Evolutionary conservation across 306 rosid species (phyloP).

Genomic region (Dalbergia cultrata): DNA sequence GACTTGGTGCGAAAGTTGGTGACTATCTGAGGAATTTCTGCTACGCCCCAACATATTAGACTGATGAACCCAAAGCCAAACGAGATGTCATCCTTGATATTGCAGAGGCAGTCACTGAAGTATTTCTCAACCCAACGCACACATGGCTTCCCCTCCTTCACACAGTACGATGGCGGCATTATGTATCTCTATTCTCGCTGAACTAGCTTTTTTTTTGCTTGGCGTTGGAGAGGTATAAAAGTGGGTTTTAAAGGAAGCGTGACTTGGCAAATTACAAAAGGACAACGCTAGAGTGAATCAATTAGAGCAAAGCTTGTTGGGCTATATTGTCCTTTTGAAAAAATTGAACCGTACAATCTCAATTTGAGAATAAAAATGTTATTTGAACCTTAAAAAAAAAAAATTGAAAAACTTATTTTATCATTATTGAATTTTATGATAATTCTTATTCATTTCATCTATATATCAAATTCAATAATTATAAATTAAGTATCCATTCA

Average conservation of each 20-base stretch:
- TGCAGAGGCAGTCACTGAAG: slow-evolving; percentile 88
- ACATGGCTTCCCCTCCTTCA: slow-evolving; percentile 70
- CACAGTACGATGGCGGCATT: slow-evolving; percentile 70
- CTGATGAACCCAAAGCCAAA: slow-evolving; percentile 75
- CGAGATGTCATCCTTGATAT: slow-evolving; percentile 70
- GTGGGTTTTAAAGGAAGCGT: slow-evolving; percentile 43
- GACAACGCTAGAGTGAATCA: background rate
- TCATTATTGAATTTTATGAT: too few species aligned
- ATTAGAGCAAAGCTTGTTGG: background rate
- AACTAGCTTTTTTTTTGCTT: background rate
- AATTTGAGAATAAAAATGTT: background rate
- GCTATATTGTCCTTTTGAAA: slow-evolving; percentile 29
- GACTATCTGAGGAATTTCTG: slow-evolving; percentile 92
- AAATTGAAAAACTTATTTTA: too few species aligned
- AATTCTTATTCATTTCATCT: too few species aligned
- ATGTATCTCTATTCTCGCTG: slow-evolving; percentile 36
- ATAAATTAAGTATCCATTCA: too few species aligned
- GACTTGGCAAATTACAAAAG: slow-evolving; percentile 6
- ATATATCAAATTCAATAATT: too few species aligned
- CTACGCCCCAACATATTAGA: slow-evolving; percentile 82
- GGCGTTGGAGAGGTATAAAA: background rate
- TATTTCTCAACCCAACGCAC: slow-evolving; percentile 72
- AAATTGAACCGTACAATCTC: background rate
- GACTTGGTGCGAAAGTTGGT: slow-evolving; percentile 88
- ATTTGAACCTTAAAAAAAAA: too few species aligned